Base-by-base conservation (phyloP, 2,329 filamentous ascomycete species). In the Hypocrella siamensis region DNA sequence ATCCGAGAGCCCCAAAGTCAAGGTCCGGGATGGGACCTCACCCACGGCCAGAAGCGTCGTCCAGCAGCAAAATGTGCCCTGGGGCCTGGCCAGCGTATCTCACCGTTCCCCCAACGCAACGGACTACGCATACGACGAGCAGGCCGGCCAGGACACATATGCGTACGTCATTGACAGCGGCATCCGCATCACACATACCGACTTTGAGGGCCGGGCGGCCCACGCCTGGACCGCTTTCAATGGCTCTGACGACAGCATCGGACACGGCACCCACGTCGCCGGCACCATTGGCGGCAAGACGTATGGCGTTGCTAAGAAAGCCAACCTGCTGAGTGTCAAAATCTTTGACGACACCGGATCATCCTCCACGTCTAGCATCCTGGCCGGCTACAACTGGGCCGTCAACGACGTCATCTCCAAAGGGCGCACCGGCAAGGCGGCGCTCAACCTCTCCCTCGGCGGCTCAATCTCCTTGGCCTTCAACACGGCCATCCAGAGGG, bases 401-500 rank as follows among this genome's bases (percentile, higher is more conserved):
- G 49, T 52, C 2, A 43, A 46, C 6, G 53, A 58, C 29, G 51
- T 55, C 7, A 35, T 45, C 17, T 30, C 38, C 9, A 46, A 43
- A 19, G 44, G 43, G 9, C 44, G 48, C 2, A 38, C 38, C 3
- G 34, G 28, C 5, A 44, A 48, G 4, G 48, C 60, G 4, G 60
- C 64, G 14, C 51, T 63, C 17, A 61, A 54, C 43, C 55, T 68
- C 51, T 64, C 60, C 14, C 49, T 67, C 1, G 46, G 42, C 28
- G 38, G 43, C 28, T 6, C 27, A 28, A 14, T 36, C 34, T 41
- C 42, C 9, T 19, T 8, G 4, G 35, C 38, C 6, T 32, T 46
- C 36, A 11, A 31, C 26, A 30, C 31, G 2, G 47, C 44, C 3
- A 36, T 48, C 3, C 35, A 45, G 3, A 37, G 38, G 3, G 46